These are phyloP conservation scores for Cichorium intybus DNA, from an alignment of 140 eudicot species.

Conservation along the genomic window DNA sequence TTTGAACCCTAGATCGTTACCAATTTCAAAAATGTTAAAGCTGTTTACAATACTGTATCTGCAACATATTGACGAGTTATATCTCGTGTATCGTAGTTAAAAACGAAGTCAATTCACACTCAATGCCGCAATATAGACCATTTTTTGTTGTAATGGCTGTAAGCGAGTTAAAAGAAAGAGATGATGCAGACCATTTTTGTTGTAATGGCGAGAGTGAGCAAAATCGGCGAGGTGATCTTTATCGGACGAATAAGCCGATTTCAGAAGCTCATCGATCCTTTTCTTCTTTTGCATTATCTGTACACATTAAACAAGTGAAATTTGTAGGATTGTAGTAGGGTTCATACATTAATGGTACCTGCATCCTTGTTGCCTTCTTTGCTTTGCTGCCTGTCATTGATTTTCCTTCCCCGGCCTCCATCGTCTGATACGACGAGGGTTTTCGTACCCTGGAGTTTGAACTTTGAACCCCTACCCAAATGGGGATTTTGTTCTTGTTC, in stretches of 20 bases:
- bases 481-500: too few relatives aligned
- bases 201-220: conserved; percentile 44
- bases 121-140: too few relatives aligned
- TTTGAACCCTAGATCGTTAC: background rate
- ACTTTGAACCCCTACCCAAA: background rate
- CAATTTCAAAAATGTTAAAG: background rate
- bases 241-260: conserved; percentile 50
- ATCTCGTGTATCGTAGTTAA: too few relatives aligned
- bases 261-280: conserved; percentile 42
- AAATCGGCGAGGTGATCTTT: conserved; percentile 50
- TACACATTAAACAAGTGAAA: conserved; percentile 1
- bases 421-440: background rate
- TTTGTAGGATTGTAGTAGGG: background rate
- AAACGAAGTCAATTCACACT: too few relatives aligned
- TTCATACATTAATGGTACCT: conserved; percentile 15
- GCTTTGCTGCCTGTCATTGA: conserved; percentile 18
- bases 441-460: background rate
- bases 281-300: conserved; percentile 76
- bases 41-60: background rate
- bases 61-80: background rate
- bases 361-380: conserved; percentile 27
- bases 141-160: too few relatives aligned
- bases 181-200: conserved; percentile 34
- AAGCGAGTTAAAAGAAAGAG: background rate
- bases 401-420: conserved; percentile 8